Conservation (phyloP, 2,329 filamentous ascomycete species). For the Colletotrichum sp. region DNA sequence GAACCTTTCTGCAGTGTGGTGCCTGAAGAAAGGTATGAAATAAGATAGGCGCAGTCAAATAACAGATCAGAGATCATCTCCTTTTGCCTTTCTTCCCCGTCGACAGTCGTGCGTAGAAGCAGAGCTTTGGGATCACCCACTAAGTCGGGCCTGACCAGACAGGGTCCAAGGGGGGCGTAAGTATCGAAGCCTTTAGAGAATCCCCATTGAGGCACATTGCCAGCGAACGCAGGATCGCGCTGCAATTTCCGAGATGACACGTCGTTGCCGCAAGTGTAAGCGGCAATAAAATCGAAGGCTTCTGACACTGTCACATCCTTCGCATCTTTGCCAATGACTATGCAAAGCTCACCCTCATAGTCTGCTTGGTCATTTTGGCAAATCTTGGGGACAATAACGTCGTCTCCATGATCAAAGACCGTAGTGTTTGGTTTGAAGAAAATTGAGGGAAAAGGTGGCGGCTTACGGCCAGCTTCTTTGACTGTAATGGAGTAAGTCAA, state of each 20-base stretch:
- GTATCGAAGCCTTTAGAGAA: constrained; percentile 64
- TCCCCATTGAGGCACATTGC: constrained; percentile 59
- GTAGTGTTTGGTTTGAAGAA: constrained; percentile 55
- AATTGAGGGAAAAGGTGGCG: constrained; percentile 52
- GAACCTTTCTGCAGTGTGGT: constrained; percentile 47
- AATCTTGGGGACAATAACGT: constrained; percentile 51
- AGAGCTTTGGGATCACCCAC: constrained; percentile 48
- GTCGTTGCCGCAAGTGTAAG: constrained; percentile 61
- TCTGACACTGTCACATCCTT: constrained; percentile 49
- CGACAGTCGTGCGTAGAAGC: constrained; percentile 47
- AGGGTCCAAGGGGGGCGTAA: constrained; percentile 57
- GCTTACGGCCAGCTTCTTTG: constrained; percentile 53
- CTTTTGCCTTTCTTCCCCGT: constrained; percentile 53
- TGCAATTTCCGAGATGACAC: constrained; percentile 58
- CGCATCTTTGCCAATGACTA: constrained; percentile 54
- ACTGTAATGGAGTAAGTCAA: constrained; percentile 39
- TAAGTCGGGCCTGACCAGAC: constrained; percentile 45
- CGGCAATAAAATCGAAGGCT: constrained; percentile 55
- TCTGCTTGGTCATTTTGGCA: constrained; percentile 52
- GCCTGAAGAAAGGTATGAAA: constrained; percentile 42
- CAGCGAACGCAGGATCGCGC: constrained; percentile 50
- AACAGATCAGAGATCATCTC: constrained; percentile 44
- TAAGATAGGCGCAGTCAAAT: constrained; percentile 43
- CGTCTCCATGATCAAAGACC: constrained; percentile 36
- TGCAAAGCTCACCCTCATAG: constrained; percentile 51